These are phyloP conservation scores for Cordyceps javanica DNA, from an alignment of 2,329 filamentous ascomycete species.

Conservation along the genomic window DNA sequence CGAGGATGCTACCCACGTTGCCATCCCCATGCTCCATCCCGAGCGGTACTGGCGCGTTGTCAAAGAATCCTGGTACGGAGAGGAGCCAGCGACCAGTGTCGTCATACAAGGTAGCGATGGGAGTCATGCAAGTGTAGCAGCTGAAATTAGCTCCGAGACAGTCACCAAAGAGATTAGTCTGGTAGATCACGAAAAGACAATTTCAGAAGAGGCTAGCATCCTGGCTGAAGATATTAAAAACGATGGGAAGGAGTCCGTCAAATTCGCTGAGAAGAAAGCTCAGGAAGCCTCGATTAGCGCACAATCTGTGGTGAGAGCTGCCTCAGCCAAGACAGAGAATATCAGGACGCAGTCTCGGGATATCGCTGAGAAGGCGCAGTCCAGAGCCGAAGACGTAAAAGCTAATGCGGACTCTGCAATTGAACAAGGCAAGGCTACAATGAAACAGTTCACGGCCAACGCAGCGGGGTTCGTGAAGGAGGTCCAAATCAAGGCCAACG, in stretches of 20 bases:
- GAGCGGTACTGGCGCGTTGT: slow-evolving; percentile 46
- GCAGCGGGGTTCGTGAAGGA: neutral
- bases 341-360: neutral
- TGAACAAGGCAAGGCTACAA: neutral
- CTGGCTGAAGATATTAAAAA: neutral
- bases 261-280: neutral
- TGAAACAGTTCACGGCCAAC: neutral
- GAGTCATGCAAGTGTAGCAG: neutral
- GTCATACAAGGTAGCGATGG: neutral
- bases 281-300: neutral
- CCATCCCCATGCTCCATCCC: slow-evolving; percentile 39
- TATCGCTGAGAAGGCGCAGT: neutral
- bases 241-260: neutral
- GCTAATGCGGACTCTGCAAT: neutral
- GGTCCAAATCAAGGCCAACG: neutral
- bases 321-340: neutral
- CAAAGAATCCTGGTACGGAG: slow-evolving; percentile 38
- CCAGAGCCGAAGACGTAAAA: neutral
- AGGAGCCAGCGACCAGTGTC: neutral
- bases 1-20: slow-evolving; percentile 42
- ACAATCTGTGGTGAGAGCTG: neutral
- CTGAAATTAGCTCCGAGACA: neutral
- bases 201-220: neutral
- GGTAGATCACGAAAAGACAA: neutral
- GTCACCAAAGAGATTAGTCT: neutral